Percentiles rank a stretch among this genome's conserved stretches.
Evolutionary conservation across 208 protist genomes (phyloP).

Genomic region (Acanthamoeba triangularis): DNA sequence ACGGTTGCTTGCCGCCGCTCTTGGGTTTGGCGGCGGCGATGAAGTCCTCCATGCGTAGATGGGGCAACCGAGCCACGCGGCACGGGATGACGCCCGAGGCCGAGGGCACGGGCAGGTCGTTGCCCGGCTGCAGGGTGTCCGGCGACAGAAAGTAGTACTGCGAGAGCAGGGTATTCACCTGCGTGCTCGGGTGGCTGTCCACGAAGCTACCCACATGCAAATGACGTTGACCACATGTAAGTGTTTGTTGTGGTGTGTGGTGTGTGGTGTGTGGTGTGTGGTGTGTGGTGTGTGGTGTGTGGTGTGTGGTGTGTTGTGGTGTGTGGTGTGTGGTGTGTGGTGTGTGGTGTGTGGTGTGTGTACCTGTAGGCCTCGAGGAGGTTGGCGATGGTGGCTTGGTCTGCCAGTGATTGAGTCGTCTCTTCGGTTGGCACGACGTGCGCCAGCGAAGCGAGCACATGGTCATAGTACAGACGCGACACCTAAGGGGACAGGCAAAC

Average conservation of each 20-base stretch:
- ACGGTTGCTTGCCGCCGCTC: neutral
- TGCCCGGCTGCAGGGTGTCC: neutral
- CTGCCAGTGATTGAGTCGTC: neutral
- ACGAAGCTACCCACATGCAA: constrained; percentile 25
- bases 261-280: too few species aligned
- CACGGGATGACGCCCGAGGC: neutral
- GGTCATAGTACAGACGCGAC: neutral
- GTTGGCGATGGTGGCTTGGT: neutral
- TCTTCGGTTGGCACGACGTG: neutral
- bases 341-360: neutral
- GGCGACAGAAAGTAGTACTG: constrained; percentile 48
- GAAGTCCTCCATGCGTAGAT: constrained; percentile 29
- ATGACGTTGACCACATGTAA: too few species aligned
- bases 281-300: neutral
- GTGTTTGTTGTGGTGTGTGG: too few species aligned
- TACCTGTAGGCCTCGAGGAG: constrained; percentile 20
- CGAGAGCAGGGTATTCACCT: constrained; percentile 31
- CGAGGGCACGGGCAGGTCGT: neutral
- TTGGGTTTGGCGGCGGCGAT: neutral
- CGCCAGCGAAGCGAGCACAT: neutral
- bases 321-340: neutral
- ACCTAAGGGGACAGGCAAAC: neutral
- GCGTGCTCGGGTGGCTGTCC: constrained; percentile 25
- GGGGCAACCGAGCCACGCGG: neutral
- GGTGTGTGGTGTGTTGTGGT: neutral